Conservation (phyloP, 768 basidiomycete species). For the Mycena venus region DNA sequence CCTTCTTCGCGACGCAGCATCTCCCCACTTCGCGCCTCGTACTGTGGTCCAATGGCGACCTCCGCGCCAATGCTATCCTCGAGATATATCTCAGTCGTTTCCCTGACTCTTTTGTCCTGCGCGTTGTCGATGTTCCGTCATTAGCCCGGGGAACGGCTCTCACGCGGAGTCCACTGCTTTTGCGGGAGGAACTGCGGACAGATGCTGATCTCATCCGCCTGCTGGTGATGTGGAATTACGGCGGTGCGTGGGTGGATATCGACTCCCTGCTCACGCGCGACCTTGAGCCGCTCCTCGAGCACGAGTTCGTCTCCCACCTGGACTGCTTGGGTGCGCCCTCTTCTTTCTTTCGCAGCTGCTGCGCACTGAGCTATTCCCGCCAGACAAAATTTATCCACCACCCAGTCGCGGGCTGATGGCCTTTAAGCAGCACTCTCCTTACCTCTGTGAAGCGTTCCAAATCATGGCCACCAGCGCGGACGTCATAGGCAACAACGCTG, state of each 20-base stretch:
- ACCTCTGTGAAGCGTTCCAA: conserved; percentile 97
- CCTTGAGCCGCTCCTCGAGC: conserved; percentile 87
- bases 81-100: conserved; percentile 69
- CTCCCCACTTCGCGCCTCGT: conserved; percentile 72
- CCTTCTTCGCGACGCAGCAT: conserved; percentile 94
- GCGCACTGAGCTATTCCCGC: conserved; percentile 1
- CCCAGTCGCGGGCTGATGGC: conserved; percentile 97
- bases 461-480: conserved; percentile 84
- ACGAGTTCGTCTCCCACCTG: conserved; percentile 99
- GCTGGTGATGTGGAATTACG: conserved; percentile 89
- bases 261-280: conserved; percentile 93
- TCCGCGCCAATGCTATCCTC: conserved; percentile 69
- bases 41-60: conserved; percentile 93
- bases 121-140: conserved; percentile 72
- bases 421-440: conserved; percentile 92
- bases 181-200: conserved; percentile 85
- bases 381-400: conserved; percentile 81
- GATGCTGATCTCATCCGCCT: conserved; percentile 95
- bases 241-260: conserved; percentile 98
- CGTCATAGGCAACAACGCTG: conserved; percentile 85
- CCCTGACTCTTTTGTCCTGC: conserved; percentile 80
- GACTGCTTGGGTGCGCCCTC: conserved; percentile 89
- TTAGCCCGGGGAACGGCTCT: conserved; percentile 86
- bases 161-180: conserved; percentile 72
- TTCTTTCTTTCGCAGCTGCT: neutral